Base-by-base conservation (phyloP, 2,329 filamentous ascomycete genomes). In the Penicillium brevicompactum region DNA sequence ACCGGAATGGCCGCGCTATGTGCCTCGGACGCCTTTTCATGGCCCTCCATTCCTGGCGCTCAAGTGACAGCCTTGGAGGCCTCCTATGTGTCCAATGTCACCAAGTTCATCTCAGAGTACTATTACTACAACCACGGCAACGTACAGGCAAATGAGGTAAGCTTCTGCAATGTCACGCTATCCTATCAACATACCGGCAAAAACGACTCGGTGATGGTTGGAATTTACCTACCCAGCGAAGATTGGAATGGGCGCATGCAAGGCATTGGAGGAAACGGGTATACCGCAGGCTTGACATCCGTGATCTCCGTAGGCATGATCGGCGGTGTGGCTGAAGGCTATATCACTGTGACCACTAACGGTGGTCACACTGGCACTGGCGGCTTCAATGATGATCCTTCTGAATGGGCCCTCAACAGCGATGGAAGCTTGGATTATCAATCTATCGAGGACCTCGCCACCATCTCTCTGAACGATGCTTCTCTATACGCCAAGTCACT, bases 91-190 rank as follows among this genome's bases (percentile, higher is more conserved):
- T 34, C 32, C 32, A 34, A 34, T 34, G 14, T 34, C 10, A 34
- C 32, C 10, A 11, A 34, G 32, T 34, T 13, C 32, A 34, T 34
- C 32, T 14, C 32, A 5, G 32, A 34, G 10, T 34, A 14, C 11
- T 34, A 34, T 14, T 34, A 47, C 14, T 41, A 49, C 22, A 49
- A 41, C 11, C n/a, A 49, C 3, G 34, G 22, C 6, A 11, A 8
- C 11, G 22, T 49, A 9, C 11, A n/a, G 21, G 34, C 34, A 11
- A 14, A 40, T 22, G 40, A 49, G 1, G 21, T 41, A 14, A 49
- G 16, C 32, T 72, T 73, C 55, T 76, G 73, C 62, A 73, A 75
- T 46, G 63, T 75, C 38, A 73, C 60, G 43, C 51, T 58, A 32
- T 61, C 59, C 49, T 45, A 64, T 55, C 27, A 55, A 59, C 34